Conservation (phyloP, 2,329 filamentous ascomycete genomes). For the Cladobotryum mycophilum region DNA sequence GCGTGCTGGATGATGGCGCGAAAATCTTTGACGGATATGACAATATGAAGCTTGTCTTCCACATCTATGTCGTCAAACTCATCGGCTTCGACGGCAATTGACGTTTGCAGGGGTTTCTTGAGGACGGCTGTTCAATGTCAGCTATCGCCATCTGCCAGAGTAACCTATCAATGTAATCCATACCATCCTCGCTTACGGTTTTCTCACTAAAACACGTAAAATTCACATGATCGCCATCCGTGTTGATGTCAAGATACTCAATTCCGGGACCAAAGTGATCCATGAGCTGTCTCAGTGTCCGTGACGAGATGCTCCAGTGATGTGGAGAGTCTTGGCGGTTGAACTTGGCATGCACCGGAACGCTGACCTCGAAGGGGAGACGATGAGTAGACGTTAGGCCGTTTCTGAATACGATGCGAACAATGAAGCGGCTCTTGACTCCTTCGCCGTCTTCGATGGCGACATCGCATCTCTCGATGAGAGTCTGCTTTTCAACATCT, state of each 20-base stretch:
- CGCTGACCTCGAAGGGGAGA: conserved; percentile 65
- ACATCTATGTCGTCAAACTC: conserved; percentile 72
- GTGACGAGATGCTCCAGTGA: conserved; percentile 65
- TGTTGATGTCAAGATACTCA: conserved; percentile 73
- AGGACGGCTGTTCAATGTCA: conserved; percentile 54
- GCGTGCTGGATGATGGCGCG: conserved; percentile 73
- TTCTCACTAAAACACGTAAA: conserved; percentile 82
- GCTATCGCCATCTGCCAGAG: conserved; percentile 8
- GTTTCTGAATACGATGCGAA: conserved; percentile 68
- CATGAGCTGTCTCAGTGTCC: conserved; percentile 66
- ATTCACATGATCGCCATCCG: conserved; percentile 65
- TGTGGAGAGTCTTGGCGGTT: conserved; percentile 59
- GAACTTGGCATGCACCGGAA: conserved; percentile 74
- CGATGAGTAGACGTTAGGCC: conserved; percentile 72
- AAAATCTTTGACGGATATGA: conserved; percentile 79
- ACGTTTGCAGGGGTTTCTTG: conserved; percentile 75
- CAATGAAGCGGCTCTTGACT: conserved; percentile 65
- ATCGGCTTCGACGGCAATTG: conserved; percentile 67
- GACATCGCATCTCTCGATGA: conserved; percentile 69
- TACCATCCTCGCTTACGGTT: conserved; percentile 55
- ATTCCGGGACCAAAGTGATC: conserved; percentile 77
- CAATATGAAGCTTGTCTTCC: conserved; percentile 69
- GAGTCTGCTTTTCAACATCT: conserved; percentile 58
- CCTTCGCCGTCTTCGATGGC: conserved; percentile 64
- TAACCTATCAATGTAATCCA: conserved; percentile 1